A percentile compares a stretch with the other conserved stretches of the same genome.
These are phyloP conservation scores for Zizania palustris DNA, from an alignment of 202 grass and related monocot species.

Conservation along the genomic window DNA sequence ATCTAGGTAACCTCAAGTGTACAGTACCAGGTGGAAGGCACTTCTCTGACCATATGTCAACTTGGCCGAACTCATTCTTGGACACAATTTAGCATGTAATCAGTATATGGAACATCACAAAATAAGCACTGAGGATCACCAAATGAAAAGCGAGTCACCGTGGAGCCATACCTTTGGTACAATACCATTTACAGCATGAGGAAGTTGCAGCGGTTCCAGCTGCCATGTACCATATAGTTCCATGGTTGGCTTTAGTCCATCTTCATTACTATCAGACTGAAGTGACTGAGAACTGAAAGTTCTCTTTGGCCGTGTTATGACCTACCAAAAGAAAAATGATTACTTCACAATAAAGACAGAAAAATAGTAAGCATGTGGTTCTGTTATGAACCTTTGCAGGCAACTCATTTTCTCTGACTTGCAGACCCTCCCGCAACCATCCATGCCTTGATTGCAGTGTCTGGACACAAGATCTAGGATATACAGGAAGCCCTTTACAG, in stretches of 20 bases:
- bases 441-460: conserved; percentile 82
- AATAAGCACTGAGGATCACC: conserved; percentile 28
- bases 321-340: conserved; percentile 48
- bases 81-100: conserved; percentile 43
- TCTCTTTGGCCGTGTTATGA: conserved; percentile 68
- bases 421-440: conserved; percentile 80
- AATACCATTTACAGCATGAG: conserved; percentile 79
- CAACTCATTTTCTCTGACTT: conserved; percentile 78
- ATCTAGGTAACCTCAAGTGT: conserved; percentile 87
- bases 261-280: conserved; percentile 53
- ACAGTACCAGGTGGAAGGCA: conserved; percentile 88
- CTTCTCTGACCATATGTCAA: conserved; percentile 97
- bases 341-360: conserved; percentile 38
- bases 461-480: conserved; percentile 82
- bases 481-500: conserved; percentile 83
- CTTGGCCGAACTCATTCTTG: conserved; percentile 93
- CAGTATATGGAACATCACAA: conserved; percentile 37
- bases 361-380: conserved; percentile 20
- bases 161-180: conserved; percentile 72
- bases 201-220: conserved; percentile 74
- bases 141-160: conserved; percentile 29
- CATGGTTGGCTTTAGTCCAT: conserved; percentile 52
- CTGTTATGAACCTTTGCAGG: conserved; percentile 71
- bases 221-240: conserved; percentile 95
- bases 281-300: conserved; percentile 48